phyloP scores from a whole-genome alignment of 2,329 filamentous ascomycete genomes.

The Capronia americana region DNA sequence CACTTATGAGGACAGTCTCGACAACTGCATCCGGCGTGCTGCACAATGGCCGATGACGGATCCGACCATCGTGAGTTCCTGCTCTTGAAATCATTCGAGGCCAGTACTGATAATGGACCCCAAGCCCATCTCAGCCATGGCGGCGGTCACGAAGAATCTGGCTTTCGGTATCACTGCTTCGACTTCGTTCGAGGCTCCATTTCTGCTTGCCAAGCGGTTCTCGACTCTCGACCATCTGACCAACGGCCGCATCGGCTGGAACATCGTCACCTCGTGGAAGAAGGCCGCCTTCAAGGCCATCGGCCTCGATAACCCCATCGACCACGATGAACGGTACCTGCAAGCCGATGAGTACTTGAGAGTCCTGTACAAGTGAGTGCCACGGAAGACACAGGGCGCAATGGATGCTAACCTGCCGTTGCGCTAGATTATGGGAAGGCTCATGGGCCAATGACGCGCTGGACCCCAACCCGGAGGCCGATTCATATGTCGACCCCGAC shows the following conservation, averaged over 20 bases:
- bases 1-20: constrained; percentile 56
- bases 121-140: constrained; percentile 69
- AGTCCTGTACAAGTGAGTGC: constrained; percentile 64
- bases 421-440: constrained; percentile 58
- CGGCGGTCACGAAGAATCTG: constrained; percentile 69
- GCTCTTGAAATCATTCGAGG: background rate
- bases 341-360: constrained; percentile 68
- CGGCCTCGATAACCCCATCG: constrained; percentile 62
- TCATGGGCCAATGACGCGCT: constrained; percentile 66
- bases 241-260: constrained; percentile 67
- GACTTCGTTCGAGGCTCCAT: constrained; percentile 68
- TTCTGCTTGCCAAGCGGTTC: constrained; percentile 66
- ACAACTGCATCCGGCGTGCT: constrained; percentile 66
- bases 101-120: background rate
- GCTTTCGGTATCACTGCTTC: constrained; percentile 68
- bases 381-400: background rate
- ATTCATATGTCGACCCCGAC: constrained; percentile 64
- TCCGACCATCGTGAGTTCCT: constrained; percentile 62
- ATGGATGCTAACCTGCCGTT: constrained; percentile 8
- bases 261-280: constrained; percentile 70
- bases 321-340: constrained; percentile 67
- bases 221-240: constrained; percentile 69
- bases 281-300: constrained; percentile 69
- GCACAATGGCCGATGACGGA: constrained; percentile 71
- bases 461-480: constrained; percentile 58